Base-by-base conservation (phyloP, 2,329 filamentous ascomycete genomes). In the Fusarium cicatricum region DNA sequence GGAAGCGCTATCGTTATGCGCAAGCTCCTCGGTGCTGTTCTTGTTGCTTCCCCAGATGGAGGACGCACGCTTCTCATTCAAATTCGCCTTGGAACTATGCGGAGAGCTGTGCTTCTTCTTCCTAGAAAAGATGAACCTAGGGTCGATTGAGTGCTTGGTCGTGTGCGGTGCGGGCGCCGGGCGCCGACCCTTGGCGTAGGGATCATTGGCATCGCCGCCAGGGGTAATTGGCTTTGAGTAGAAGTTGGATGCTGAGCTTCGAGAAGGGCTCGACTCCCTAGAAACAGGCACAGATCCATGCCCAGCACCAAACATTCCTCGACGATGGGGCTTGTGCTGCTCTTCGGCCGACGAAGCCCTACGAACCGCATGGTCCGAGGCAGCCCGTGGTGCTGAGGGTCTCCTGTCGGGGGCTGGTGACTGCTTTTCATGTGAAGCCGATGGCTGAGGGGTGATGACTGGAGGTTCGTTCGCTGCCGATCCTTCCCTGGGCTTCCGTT, bases 121-220 rank as follows among this genome's bases (percentile, higher is more conserved):
- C 57, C 86, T 81, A 8, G 88, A 87, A 67, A 97, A 97, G 50
- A 96, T 87, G 65, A 96, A 97, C 62, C 92, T 85, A 7, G 89
- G 84, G 67, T 97, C 92, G 38, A 96, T 84, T 8, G 77, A 77
- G 21, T 80, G 82, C 28, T 86, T 81, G 40, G 85, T 83, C 4
- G 87, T 77, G 60, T 88, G 86, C 61, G 84, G 85, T 21, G 82
- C 79, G 64, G 89, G 91, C 2, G 89, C 87, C 3, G 87, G 85
- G 45, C 92, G 87, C 67, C 89, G 92, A 65, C 85, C 88, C 58
- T 91, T 90, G n/a, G 91, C 88, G 70, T 96, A 96, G 1, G 92
- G 92, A 66, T 97, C 92, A 70, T 96, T 90, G 44, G 80, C 82
- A 55, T 96, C 92, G 21, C 90, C 91, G 15, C 86, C 83, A 4